Percentiles rank a stretch among this genome's conserved stretches.
Conservation (phyloP, 768 basidiomycete genomes). For the Amanita muscaria region DNA sequence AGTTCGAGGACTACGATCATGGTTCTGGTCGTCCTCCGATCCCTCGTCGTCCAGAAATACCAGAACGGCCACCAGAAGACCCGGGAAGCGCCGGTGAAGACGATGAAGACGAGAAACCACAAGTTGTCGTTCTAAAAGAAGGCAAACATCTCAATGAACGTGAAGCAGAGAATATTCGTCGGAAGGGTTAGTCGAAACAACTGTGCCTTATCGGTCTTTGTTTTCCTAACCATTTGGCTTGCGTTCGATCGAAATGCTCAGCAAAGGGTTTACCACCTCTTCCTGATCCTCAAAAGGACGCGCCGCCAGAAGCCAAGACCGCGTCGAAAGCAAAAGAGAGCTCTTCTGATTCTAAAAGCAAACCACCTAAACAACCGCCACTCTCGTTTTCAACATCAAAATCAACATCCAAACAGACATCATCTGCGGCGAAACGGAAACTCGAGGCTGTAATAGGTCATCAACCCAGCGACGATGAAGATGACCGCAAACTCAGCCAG, state of each 20-base stretch:
- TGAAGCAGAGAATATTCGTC: constrained; percentile 70
- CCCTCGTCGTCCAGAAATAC: constrained; percentile 54
- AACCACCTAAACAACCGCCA: constrained; percentile 14
- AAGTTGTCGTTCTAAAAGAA: constrained; percentile 80
- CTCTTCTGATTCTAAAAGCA: constrained; percentile 6
- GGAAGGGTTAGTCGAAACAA: constrained; percentile 45
- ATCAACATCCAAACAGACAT: constrained; percentile 18
- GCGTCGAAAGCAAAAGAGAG: constrained; percentile 17
- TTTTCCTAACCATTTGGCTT: constrained; percentile 7
- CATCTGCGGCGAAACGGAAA: constrained; percentile 35
- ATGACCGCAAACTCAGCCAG: constrained; percentile 36
- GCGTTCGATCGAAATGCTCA: constrained; percentile 16
- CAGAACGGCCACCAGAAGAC: constrained; percentile 56
- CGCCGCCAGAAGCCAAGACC: constrained; percentile 11
- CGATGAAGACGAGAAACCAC: constrained; percentile 71
- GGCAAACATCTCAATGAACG: constrained; percentile 79
- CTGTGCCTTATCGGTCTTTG: not conserved
- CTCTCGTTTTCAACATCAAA: constrained; percentile 39
- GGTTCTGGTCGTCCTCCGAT: constrained; percentile 68
- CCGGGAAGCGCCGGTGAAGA: constrained; percentile 71
- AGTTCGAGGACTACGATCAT: constrained; percentile 47
- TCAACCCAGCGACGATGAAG: constrained; percentile 23
- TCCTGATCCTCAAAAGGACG: constrained; percentile 23
- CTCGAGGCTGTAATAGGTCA: constrained; percentile 20
- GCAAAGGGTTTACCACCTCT: constrained; percentile 56